Conservation (phyloP, 2,329 filamentous ascomycete genomes). For the Coniochaeta sp. region DNA sequence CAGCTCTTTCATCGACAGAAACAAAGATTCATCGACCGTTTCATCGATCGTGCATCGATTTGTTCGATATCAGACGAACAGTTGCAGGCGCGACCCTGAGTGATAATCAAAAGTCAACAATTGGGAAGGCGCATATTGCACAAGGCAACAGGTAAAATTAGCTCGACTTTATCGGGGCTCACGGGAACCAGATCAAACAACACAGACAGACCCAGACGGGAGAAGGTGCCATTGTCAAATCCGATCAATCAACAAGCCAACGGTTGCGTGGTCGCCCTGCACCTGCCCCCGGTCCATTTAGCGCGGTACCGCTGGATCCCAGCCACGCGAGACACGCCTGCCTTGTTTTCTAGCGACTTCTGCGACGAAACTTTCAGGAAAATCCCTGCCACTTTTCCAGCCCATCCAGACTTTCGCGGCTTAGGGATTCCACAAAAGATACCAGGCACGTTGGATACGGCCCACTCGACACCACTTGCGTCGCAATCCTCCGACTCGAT, state of each 20-base stretch:
- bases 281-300: background rate
- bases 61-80: background rate
- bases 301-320: constrained; percentile 9
- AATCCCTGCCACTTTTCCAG: constrained; percentile 4
- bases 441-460: no score
- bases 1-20: background rate
- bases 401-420: background rate
- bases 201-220: no score
- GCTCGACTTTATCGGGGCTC: no score
- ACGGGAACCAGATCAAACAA: no score
- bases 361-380: constrained; percentile 12
- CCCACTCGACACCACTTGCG: background rate
- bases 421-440: constrained; percentile 1
- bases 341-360: constrained; percentile 19
- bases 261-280: background rate
- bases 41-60: background rate
- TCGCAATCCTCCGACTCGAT: background rate
- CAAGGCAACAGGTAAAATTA: no score
- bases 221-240: no score
- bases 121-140: no score
- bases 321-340: constrained; percentile 16
- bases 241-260: no score
- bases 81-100: no score
- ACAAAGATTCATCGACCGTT: background rate
- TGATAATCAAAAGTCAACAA: no score